Percentiles rank a stretch among this genome's conserved stretches.
phyloP scores from a whole-genome alignment of 768 basidiomycete species.

The Tremella yokohamensis region DNA sequence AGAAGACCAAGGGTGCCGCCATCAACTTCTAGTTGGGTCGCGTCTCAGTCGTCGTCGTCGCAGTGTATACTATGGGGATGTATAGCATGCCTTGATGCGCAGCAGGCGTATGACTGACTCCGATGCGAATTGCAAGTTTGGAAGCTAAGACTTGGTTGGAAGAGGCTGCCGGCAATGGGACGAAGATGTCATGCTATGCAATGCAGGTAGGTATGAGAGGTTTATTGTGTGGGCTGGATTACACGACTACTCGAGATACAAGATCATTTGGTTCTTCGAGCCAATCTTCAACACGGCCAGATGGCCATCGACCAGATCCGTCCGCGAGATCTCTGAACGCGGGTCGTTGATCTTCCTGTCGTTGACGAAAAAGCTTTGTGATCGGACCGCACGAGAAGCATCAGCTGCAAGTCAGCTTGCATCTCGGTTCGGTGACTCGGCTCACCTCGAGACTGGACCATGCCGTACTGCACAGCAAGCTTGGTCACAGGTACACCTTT shows the following conservation, averaged over 20 bases:
- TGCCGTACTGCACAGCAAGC: conserved; percentile 60
- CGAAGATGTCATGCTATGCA: too few species aligned
- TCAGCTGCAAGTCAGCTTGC: conserved; percentile 55
- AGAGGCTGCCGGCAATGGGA: too few species aligned
- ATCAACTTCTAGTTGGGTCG: conserved; percentile 27
- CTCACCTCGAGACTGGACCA: conserved; percentile 66
- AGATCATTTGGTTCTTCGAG: conserved; percentile 65
- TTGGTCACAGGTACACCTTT: conserved; percentile 60
- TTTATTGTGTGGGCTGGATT: too few species aligned
- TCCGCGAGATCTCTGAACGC: conserved; percentile 53
- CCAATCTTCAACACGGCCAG: conserved; percentile 69
- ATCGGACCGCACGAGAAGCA: conserved; percentile 61
- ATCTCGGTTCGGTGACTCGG: not conserved
- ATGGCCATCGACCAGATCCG: conserved; percentile 61
- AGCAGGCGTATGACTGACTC: too few species aligned
- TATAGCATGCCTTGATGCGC: too few species aligned
- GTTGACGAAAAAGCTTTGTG: conserved; percentile 75
- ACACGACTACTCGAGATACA: conserved; percentile 53
- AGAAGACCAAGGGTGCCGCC: conserved; percentile 66
- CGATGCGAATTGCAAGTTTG: too few species aligned
- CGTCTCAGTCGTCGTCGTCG: too few species aligned
- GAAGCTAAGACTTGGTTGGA: too few species aligned
- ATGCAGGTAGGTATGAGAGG: too few species aligned
- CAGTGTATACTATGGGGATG: too few species aligned
- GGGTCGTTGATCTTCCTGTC: conserved; percentile 58